phyloP scores from a whole-genome alignment of 805 yeast species.

The Metschnikowia borealis region DNA sequence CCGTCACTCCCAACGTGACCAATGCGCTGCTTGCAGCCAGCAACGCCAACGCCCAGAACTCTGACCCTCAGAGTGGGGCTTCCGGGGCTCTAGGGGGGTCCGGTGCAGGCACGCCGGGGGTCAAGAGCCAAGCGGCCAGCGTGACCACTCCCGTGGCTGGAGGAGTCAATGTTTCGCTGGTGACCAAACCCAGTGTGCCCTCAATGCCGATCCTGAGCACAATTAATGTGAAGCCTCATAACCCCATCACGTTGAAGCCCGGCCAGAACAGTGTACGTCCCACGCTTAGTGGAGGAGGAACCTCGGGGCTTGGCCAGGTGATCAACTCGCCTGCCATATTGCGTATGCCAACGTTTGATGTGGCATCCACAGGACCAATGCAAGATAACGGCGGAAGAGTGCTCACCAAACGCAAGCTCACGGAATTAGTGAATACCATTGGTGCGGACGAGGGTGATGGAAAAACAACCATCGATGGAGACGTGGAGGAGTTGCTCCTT shows the following conservation, averaged over 20 bases:
- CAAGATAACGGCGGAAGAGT: conserved; percentile 71
- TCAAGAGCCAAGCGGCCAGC: conserved; percentile 7
- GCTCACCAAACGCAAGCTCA: conserved; percentile 80
- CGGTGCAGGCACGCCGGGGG: conserved; percentile 6
- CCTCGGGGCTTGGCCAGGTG: conserved; percentile 59
- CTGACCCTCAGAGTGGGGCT: background rate
- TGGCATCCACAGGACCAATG: conserved; percentile 35
- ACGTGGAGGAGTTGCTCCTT: conserved; percentile 83
- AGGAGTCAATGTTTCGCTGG: conserved; percentile 33
- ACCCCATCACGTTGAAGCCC: conserved; percentile 61
- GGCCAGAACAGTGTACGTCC: conserved; percentile 56
- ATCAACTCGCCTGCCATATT: conserved; percentile 72
- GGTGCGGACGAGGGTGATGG: conserved; percentile 89
- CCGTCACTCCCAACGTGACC: conserved; percentile 19
- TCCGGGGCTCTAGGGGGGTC: background rate
- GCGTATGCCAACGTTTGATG: conserved; percentile 77
- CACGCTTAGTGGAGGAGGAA: conserved; percentile 78
- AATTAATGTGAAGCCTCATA: conserved; percentile 61
- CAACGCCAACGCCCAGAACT: conserved; percentile 12
- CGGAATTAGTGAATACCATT: conserved; percentile 78
- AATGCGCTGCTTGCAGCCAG: conserved; percentile 20
- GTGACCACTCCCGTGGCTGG: conserved; percentile 15
- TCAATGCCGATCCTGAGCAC: conserved; percentile 69
- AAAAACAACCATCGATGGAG: conserved; percentile 88
- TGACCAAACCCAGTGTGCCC: conserved; percentile 54